Percentiles rank a stretch among this genome's conserved stretches.
Evolutionary conservation across 306 rosid genomes (phyloP).

Genomic region (Cicer arietinum): DNA sequence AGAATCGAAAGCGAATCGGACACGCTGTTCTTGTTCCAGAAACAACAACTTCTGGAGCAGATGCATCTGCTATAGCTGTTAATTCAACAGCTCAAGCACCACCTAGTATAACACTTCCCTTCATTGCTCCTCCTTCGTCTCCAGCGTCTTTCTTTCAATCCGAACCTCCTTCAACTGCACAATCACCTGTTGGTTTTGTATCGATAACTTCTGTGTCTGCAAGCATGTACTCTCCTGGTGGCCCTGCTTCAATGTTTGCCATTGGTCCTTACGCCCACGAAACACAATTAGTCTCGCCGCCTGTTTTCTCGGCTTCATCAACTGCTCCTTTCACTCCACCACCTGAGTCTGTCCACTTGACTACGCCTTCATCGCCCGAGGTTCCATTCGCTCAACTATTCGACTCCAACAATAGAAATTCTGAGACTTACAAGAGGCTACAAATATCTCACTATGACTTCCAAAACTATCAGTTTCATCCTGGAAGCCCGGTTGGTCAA

Average conservation of each 20-base stretch:
- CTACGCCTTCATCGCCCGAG: constrained; percentile 97
- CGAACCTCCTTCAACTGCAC: constrained; percentile 86
- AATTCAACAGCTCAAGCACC: constrained; percentile 57
- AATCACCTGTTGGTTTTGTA: constrained; percentile 67
- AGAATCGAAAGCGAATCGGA: constrained; percentile 69
- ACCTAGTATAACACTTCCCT: constrained; percentile 63
- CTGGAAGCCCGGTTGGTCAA: constrained; percentile 92
- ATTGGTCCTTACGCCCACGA: constrained; percentile 95
- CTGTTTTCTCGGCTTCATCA: constrained; percentile 91
- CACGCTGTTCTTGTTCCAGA: constrained; percentile 80
- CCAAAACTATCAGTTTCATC: constrained; percentile 87
- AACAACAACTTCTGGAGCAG: constrained; percentile 49
- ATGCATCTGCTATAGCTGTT: constrained; percentile 55
- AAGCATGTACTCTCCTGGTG: constrained; percentile 87
- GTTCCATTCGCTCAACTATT: constrained; percentile 96
- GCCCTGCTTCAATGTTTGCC: constrained; percentile 90
- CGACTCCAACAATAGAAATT: constrained; percentile 58
- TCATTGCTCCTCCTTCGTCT: constrained; percentile 93
- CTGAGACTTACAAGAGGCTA: constrained; percentile 64
- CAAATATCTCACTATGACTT: constrained; percentile 78
- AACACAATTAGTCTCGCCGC: constrained; percentile 90
- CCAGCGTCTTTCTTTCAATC: constrained; percentile 94
- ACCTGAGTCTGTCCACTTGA: constrained; percentile 83
- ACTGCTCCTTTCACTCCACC: constrained; percentile 98
- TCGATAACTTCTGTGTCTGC: constrained; percentile 72